phyloP scores from a whole-genome alignment of 1,284 basidiomycete genomes.

The Moesziomyces parantarcticus region DNA sequence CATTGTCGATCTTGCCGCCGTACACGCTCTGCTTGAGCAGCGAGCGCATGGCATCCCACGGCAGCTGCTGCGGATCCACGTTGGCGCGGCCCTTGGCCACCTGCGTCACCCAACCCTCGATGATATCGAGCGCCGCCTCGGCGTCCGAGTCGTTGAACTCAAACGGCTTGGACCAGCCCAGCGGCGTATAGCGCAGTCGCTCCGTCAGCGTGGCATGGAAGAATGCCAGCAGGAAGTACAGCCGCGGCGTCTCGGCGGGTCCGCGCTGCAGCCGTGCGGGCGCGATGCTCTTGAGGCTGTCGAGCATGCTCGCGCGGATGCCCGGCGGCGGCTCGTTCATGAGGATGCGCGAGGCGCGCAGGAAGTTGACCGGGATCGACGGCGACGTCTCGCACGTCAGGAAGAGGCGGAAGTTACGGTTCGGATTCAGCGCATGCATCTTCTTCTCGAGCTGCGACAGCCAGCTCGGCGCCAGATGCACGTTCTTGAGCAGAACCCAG shows the following conservation, averaged over 20 bases:
- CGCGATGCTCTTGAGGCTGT: slow-evolving; percentile 54
- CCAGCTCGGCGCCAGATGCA: slow-evolving; percentile 65
- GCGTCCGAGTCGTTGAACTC: slow-evolving; percentile 67
- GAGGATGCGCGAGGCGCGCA: slow-evolving; percentile 62
- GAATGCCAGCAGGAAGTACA: slow-evolving; percentile 64
- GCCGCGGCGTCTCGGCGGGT: slow-evolving; percentile 58
- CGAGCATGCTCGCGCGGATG: slow-evolving; percentile 64
- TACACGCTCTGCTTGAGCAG: slow-evolving; percentile 64
- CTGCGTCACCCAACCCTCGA: slow-evolving; percentile 61
- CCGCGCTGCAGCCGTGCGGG: slow-evolving; percentile 53
- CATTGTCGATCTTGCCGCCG: slow-evolving; percentile 65
- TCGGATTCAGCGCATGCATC: slow-evolving; percentile 57
- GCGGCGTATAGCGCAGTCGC: slow-evolving; percentile 62
- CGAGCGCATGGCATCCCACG: slow-evolving; percentile 64
- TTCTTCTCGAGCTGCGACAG: slow-evolving; percentile 65
- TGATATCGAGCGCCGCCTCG: slow-evolving; percentile 61
- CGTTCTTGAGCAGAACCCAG: slow-evolving; percentile 67
- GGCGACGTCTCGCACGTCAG: slow-evolving; percentile 66
- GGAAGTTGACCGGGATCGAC: slow-evolving; percentile 63
- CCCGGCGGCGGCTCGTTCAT: slow-evolving; percentile 67
- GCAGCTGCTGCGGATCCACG: slow-evolving; percentile 61
- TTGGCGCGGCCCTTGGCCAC: slow-evolving; percentile 59
- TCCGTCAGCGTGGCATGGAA: slow-evolving; percentile 66
- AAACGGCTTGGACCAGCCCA: slow-evolving; percentile 65
- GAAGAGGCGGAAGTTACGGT: slow-evolving; percentile 63